phyloP scores from a whole-genome alignment of 75 land plant species.

The Isoetes taiwanensis region DNA sequence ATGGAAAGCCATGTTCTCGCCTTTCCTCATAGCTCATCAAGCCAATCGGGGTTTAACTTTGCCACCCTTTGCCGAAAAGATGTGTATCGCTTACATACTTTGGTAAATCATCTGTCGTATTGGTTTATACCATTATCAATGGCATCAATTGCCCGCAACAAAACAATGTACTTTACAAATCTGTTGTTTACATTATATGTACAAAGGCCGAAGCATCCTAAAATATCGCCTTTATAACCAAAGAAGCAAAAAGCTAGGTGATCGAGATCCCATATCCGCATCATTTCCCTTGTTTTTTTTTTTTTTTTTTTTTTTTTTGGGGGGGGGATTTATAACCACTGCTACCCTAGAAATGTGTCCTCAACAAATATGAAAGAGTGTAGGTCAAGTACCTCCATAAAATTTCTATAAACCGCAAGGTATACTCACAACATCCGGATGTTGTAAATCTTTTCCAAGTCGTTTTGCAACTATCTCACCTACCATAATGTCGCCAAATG shows the following conservation, averaged over 20 bases:
- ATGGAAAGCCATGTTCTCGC: slow-evolving; percentile 8
- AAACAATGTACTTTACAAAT: neutral
- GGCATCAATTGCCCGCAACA: slow-evolving; percentile 16
- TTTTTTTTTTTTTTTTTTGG: neutral
- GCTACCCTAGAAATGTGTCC: neutral
- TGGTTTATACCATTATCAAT: slow-evolving; percentile 23
- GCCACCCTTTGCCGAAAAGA: slow-evolving; percentile 16
- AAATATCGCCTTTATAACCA: neutral
- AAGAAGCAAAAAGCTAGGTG: too few relatives aligned
- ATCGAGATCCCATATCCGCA: neutral
- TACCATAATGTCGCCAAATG: slow-evolving; percentile 17
- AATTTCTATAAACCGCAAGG: slow-evolving; percentile 16
- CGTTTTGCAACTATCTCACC: slow-evolving; percentile 15
- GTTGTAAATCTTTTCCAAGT: slow-evolving; percentile 7
- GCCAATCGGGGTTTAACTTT: slow-evolving; percentile 21
- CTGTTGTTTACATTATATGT: neutral
- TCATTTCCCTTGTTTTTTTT: neutral
- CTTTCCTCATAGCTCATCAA: slow-evolving; percentile 5
- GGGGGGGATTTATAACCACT: neutral
- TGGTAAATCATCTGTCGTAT: slow-evolving; percentile 19
- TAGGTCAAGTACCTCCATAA: slow-evolving; percentile 18
- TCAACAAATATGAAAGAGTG: neutral
- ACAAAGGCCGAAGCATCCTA: neutral
- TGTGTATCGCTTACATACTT: slow-evolving; percentile 17
- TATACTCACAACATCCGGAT: slow-evolving; percentile 18